Conservation (phyloP, 2,329 filamentous ascomycete species). For the Emmonsiellopsis sp. region DNA sequence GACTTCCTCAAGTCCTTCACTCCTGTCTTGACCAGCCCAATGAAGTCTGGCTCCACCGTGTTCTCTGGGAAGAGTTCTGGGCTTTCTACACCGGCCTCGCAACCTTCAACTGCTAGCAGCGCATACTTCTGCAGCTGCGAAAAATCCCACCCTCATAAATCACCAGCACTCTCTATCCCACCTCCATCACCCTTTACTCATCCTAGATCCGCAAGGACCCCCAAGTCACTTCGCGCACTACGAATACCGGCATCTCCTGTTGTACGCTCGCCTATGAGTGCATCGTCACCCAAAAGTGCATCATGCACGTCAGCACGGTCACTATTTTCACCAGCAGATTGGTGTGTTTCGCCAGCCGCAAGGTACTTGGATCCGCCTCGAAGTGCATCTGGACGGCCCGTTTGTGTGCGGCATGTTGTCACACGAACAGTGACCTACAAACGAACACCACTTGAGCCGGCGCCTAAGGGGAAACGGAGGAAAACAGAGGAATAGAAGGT, state of each 20-base stretch:
- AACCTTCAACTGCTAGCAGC: constrained; percentile 31
- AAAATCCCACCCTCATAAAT: constrained; percentile 32
- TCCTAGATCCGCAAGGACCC: constrained; percentile 49
- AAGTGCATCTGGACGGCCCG: constrained; percentile 52
- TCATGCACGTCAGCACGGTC: constrained; percentile 53
- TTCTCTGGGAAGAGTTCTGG: constrained; percentile 20
- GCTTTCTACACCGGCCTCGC: constrained; percentile 26
- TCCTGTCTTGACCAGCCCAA: constrained; percentile 59
- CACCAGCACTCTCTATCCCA: constrained; percentile 50
- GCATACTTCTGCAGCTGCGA: constrained; percentile 44
- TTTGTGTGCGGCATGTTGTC: constrained; percentile 76
- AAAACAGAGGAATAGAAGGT: constrained; percentile 40
- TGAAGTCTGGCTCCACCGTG: constrained; percentile 47
- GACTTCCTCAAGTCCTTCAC: constrained; percentile 84
- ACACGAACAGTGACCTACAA: constrained; percentile 83
- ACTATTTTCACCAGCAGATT: constrained; percentile 67
- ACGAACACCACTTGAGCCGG: constrained; percentile 63
- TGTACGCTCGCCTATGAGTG: constrained; percentile 42
- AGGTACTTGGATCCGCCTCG: constrained; percentile 52
- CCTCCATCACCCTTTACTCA: constrained; percentile 51
- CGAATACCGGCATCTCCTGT: constrained; percentile 66
- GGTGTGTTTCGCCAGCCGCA: constrained; percentile 62
- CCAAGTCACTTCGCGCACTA: constrained; percentile 49
- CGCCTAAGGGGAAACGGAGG: constrained; percentile 86
- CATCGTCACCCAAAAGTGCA: constrained; percentile 46